phyloP scores from a whole-genome alignment of 1,284 basidiomycete species.

The Neolentinus lepideus region DNA sequence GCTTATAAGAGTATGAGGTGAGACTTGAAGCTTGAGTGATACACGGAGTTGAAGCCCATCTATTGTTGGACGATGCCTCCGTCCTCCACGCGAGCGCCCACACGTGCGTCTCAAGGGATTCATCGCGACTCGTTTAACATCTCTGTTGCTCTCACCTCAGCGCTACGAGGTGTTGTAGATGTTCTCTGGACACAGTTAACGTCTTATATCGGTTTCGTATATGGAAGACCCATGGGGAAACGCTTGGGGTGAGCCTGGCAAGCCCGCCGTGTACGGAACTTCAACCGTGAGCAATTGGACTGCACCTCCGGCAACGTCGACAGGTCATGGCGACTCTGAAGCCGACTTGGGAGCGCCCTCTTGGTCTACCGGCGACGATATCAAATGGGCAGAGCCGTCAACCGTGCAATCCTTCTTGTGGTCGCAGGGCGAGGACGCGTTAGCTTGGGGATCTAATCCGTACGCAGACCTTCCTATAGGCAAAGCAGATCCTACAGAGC shows the following conservation, averaged over 20 bases:
- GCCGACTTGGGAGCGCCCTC: conserved; percentile 44
- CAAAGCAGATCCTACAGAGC: not conserved
- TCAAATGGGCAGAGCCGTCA: conserved; percentile 41
- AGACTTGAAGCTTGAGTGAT: too few species aligned
- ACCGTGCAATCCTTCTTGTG: conserved; percentile 27
- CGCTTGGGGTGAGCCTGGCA: conserved; percentile 48
- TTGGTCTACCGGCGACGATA: conserved; percentile 39
- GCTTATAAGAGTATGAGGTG: too few species aligned
- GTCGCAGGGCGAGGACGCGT: conserved; percentile 14
- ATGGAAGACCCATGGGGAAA: conserved; percentile 70
- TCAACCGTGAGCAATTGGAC: conserved; percentile 15
- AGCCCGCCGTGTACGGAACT: conserved; percentile 8
- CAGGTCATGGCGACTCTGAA: conserved; percentile 32
- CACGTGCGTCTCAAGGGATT: conserved; percentile 2
- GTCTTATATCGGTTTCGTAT: conserved; percentile 3
- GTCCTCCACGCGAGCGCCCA: too few species aligned
- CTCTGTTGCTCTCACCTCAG: not conserved
- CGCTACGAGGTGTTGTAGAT: not conserved
- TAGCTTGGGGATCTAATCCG: conserved; percentile 16
- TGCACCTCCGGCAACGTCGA: conserved; percentile 13
- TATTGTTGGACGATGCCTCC: too few species aligned
- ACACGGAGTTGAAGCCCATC: too few species aligned
- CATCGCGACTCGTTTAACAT: not conserved
- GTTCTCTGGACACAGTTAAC: not conserved
- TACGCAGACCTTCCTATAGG: conserved; percentile 21